These are phyloP conservation scores for Phylloporus sp. DNA, from an alignment of 768 basidiomycete genomes.

Conservation along the genomic window DNA sequence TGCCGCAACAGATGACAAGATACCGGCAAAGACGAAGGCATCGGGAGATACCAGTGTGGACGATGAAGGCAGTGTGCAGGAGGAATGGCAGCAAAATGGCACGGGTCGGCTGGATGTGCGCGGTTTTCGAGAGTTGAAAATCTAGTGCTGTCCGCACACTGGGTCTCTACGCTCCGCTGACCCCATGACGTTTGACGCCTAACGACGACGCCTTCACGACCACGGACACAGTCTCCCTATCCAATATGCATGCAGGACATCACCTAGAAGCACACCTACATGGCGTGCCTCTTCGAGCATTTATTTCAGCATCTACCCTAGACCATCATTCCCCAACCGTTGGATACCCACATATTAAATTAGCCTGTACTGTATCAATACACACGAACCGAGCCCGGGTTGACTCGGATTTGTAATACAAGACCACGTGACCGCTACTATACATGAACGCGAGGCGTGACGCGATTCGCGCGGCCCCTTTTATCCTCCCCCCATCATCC, in stretches of 20 bases:
- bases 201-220: conserved; percentile 7
- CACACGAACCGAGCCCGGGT: conserved; percentile 1
- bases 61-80: conserved; percentile 32
- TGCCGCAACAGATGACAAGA: conserved; percentile 10
- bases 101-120: conserved; percentile 71
- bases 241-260: conserved; percentile 4
- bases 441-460: background rate
- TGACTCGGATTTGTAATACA: background rate
- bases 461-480: conserved; percentile 4
- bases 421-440: conserved; percentile 12
- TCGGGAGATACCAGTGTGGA: conserved; percentile 26
- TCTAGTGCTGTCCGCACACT: conserved; percentile 32
- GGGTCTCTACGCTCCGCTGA: background rate
- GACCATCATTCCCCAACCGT: conserved; percentile 18
- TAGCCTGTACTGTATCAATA: conserved; percentile 25
- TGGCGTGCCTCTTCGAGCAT: conserved; percentile 11
- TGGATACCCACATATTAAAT: conserved; percentile 27
- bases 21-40: conserved; percentile 18
- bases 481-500: conserved; percentile 2
- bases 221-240: conserved; percentile 8
- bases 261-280: conserved; percentile 3
- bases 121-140: conserved; percentile 75
- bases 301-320: conserved; percentile 28
- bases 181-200: conserved; percentile 7
- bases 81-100: conserved; percentile 65